Evolutionary conservation across 371 early-diverging fungal genomes (phyloP).

Genomic region (Mucor ambiguus): DNA sequence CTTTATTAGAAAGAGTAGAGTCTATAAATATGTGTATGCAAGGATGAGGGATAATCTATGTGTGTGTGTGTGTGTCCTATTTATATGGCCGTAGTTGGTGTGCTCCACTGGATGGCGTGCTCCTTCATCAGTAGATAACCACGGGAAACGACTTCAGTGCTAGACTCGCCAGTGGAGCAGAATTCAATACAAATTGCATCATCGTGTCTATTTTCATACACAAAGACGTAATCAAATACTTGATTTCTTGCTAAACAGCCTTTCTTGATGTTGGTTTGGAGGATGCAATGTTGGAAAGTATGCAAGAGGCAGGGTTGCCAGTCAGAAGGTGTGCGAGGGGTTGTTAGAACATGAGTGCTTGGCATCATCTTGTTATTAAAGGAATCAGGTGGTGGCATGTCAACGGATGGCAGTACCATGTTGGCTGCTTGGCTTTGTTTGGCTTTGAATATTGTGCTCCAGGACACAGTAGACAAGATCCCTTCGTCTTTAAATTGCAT

Average conservation of each 20-base stretch:
- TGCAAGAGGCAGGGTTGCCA: background rate
- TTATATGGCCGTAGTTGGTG: background rate
- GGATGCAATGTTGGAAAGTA: background rate
- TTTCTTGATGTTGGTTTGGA: background rate
- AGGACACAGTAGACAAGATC: background rate
- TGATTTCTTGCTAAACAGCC: background rate
- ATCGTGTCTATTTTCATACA: constrained; percentile 3
- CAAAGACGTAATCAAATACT: background rate
- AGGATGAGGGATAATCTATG: background rate
- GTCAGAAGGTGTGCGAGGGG: background rate
- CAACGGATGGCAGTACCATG: background rate
- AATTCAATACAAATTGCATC: constrained; percentile 3
- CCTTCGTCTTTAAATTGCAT: constrained; percentile 2
- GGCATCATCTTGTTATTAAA: background rate
- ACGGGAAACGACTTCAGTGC: background rate
- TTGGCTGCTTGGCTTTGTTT: background rate
- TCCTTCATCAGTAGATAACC: background rate
- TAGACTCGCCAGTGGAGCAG: background rate
- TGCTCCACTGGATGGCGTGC: background rate
- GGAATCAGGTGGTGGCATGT: background rate
- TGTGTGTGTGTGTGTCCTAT: background rate
- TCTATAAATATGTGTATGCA: background rate
- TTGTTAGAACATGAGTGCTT: background rate
- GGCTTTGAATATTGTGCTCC: background rate
- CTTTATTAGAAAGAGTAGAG: background rate